These are phyloP conservation scores for Fusarium sp. DNA, from an alignment of 2,329 filamentous ascomycete species.

Conservation along the genomic window DNA sequence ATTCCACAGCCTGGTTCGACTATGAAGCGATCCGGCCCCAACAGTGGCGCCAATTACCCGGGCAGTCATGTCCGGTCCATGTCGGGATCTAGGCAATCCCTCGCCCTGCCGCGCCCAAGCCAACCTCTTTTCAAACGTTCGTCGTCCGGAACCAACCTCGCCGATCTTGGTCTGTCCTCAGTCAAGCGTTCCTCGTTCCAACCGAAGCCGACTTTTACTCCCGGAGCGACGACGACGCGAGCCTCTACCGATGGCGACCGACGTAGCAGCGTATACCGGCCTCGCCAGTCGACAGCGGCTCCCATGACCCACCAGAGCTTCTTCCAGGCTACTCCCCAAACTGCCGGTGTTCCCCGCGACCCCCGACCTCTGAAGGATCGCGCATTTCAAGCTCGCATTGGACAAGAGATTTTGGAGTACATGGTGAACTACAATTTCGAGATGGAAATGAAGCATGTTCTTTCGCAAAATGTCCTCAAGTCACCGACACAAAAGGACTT, in stretches of 20 bases:
- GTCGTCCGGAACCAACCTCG: slow-evolving; percentile 81
- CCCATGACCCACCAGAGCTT: slow-evolving; percentile 86
- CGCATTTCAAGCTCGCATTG: slow-evolving; percentile 80
- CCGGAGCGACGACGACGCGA: slow-evolving; percentile 53
- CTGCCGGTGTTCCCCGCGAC: slow-evolving; percentile 83
- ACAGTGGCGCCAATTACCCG: slow-evolving; percentile 70
- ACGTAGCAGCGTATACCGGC: slow-evolving; percentile 82
- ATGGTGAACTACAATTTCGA: slow-evolving; percentile 94
- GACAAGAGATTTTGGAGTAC: slow-evolving; percentile 89
- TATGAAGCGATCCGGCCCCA: slow-evolving; percentile 90
- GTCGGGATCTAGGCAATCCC: slow-evolving; percentile 84
- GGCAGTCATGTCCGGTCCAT: slow-evolving; percentile 78
- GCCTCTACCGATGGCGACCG: slow-evolving; percentile 62
- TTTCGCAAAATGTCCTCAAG: slow-evolving; percentile 90
- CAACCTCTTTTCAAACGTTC: slow-evolving; percentile 88
- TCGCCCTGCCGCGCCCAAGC: slow-evolving; percentile 81
- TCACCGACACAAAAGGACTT: slow-evolving; percentile 99
- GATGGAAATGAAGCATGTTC: slow-evolving; percentile 92
- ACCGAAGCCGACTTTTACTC: slow-evolving; percentile 72
- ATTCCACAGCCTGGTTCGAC: slow-evolving; percentile 92
- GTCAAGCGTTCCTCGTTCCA: slow-evolving; percentile 83
- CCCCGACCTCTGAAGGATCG: slow-evolving; percentile 85
- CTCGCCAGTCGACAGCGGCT: slow-evolving; percentile 71
- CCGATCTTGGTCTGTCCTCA: slow-evolving; percentile 80
- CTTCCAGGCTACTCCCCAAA: slow-evolving; percentile 84